Evolutionary conservation across 116 monocot species (phyloP).

Genomic region (Iris pallida): DNA sequence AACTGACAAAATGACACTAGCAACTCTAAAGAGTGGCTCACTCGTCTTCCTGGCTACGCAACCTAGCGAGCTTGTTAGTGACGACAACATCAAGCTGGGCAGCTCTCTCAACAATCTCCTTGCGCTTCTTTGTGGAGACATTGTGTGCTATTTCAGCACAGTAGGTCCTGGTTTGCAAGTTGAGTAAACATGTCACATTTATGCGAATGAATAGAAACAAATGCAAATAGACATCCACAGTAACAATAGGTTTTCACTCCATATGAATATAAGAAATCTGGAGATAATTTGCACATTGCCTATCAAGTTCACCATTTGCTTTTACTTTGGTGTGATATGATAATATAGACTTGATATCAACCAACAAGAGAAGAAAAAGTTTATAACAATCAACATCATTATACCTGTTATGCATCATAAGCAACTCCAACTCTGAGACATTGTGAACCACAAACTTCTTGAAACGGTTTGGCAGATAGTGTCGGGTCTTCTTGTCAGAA

Average conservation of each 20-base stretch:
- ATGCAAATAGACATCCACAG: not conserved
- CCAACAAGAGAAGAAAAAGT: not conserved
- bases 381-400: not conserved
- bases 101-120: conserved; percentile 56
- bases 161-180: conserved; percentile 25
- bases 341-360: too few relatives aligned
- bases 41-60: conserved; percentile 54
- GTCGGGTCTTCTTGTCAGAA: conserved; percentile 37
- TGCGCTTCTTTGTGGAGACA: conserved; percentile 42
- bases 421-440: conserved; percentile 31
- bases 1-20: too few relatives aligned
- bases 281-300: too few relatives aligned
- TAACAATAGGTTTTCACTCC: not conserved
- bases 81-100: conserved; percentile 49
- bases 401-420: conserved; percentile 33
- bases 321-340: too few relatives aligned
- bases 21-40: not conserved
- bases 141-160: conserved; percentile 59
- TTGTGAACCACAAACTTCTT: conserved; percentile 72
- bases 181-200: too few relatives aligned
- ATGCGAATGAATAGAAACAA: too few relatives aligned
- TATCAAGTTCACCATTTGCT: too few relatives aligned
- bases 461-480: conserved; percentile 34
- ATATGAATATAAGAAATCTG: too few relatives aligned
- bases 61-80: conserved; percentile 56